phyloP scores from a whole-genome alignment of 257 asterid species.

The Anisodus acutangulus region DNA sequence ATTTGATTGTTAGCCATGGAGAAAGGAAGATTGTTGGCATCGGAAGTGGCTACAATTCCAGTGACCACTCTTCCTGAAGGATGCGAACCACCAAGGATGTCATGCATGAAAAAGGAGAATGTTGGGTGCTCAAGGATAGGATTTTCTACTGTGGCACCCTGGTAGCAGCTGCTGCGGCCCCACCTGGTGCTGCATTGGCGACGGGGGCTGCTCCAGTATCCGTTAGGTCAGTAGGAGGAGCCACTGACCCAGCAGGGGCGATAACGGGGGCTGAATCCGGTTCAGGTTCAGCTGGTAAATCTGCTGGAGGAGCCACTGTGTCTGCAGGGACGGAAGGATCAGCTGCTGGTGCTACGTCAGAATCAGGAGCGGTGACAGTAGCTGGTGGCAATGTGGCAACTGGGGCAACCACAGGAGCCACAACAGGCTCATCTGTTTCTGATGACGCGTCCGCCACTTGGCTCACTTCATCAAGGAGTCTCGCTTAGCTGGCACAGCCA shows the following conservation, averaged over 20 bases:
- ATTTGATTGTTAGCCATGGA: slow-evolving; percentile 69
- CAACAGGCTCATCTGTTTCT: slow-evolving; percentile 33
- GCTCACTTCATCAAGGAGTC: slow-evolving; percentile 54
- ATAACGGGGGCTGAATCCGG: slow-evolving; percentile 20
- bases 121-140: slow-evolving; percentile 44
- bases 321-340: slow-evolving; percentile 22
- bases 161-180: slow-evolving; percentile 23
- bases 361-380: slow-evolving; percentile 25
- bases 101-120: slow-evolving; percentile 79
- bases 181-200: slow-evolving; percentile 36
- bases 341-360: slow-evolving; percentile 20
- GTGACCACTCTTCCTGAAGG: slow-evolving; percentile 89
- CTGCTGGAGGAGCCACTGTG: slow-evolving; percentile 31
- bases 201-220: slow-evolving; percentile 35
- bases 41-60: slow-evolving; percentile 70
- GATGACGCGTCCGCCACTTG: slow-evolving; percentile 33
- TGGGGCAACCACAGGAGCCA: slow-evolving; percentile 49
- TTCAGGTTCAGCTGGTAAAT: slow-evolving; percentile 26
- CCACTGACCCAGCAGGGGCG: slow-evolving; percentile 29
- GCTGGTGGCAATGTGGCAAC: slow-evolving; percentile 48
- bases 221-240: slow-evolving; percentile 38
- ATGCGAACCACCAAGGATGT: slow-evolving; percentile 77
- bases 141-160: slow-evolving; percentile 29
- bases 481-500: slow-evolving; percentile 43
- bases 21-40: slow-evolving; percentile 79